Base-by-base conservation (phyloP, 768 basidiomycete species). In the Boletus insuetus region DNA sequence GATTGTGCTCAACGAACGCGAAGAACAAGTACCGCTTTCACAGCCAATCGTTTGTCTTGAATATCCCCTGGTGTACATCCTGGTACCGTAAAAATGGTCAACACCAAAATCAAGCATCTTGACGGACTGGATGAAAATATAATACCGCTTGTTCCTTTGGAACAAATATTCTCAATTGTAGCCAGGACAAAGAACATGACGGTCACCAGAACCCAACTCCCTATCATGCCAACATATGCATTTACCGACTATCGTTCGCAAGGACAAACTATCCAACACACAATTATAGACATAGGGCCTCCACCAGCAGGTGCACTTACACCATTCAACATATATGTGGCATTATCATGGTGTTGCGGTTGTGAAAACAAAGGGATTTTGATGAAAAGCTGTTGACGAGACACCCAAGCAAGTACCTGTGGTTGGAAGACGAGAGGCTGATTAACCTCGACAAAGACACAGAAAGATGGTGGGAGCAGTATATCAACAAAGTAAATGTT, bases 301-400 rank as follows among this genome's bases (percentile, higher is more conserved):
- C 42, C 37, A 3, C 43, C 43, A 1, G 24, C 45, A 0, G 29
- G 29, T 6, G 8, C 3, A 12, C 9, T 53, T 1, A 39, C 29
- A 4, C 44, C 29, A 0, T 53, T 53, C 38, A 53, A 53, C n/a
- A 31, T 40, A 10, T 53, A 53, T 1, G 45, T 40, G 6, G 37
- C 52, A 5, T 24, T 46, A 16, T 53, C 37, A 7, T 19, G 11
- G 0, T 31, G 44, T 14, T 14, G 29, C 10, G 52, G 52, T 11
- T 20, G 37, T 3, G 39, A 49, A 5, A 34, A 13, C 13, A 34
- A 26, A 26, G 24, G 24, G 24, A 26, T 6, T 26, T 26, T 3
- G 22, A 24, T 24, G 24, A 24, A 3, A 24, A 24, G 3, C 24
- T 24, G 3, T 24, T 24, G 3, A 24, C 24, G 24, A 24, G 24